Percentiles rank a stretch among this genome's conserved stretches.
These are phyloP conservation scores for Tremella mesenterica DNA, from an alignment of 768 basidiomycete species.

Conservation along the genomic window DNA sequence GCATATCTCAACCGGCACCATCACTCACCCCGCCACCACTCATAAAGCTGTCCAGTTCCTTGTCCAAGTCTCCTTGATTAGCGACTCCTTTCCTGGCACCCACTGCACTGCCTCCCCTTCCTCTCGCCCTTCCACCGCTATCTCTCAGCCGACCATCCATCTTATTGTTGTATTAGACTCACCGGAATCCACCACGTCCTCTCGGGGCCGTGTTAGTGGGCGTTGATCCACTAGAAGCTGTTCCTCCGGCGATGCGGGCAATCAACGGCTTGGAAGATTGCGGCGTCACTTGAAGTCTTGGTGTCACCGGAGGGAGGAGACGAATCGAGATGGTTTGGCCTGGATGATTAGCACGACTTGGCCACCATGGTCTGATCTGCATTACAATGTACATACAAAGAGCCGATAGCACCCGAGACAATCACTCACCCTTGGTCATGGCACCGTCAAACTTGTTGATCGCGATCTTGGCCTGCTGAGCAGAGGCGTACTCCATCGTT, in stretches of 20 bases:
- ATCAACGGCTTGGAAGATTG: conserved; percentile 2
- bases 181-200: conserved; percentile 20
- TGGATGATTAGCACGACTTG: conserved; percentile 4
- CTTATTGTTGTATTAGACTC: conserved; percentile 1
- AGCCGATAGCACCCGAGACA: background rate
- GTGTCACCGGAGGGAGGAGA: conserved; percentile 21
- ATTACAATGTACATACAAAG: background rate
- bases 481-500: conserved; percentile 67
- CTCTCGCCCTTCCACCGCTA: conserved; percentile 47
- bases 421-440: conserved; percentile 65
- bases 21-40: too few species aligned
- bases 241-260: conserved; percentile 2
- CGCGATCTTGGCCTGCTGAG: conserved; percentile 68
- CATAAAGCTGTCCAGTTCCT: conserved; percentile 60
- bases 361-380: too few species aligned
- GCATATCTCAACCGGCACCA: too few species aligned
- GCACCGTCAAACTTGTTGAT: conserved; percentile 79
- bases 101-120: conserved; percentile 40
- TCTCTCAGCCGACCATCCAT: conserved; percentile 44
- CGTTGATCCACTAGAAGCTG: conserved; percentile 5
- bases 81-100: conserved; percentile 49
- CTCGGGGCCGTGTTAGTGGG: conserved; percentile 7
- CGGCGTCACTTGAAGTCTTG: conserved; percentile 10
- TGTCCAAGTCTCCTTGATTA: conserved; percentile 76
- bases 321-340: conserved; percentile 40